Percentiles rank a stretch among this genome's conserved stretches.
phyloP scores from a whole-genome alignment of 1,284 basidiomycete species.

The Apiotrichum porosum region DNA sequence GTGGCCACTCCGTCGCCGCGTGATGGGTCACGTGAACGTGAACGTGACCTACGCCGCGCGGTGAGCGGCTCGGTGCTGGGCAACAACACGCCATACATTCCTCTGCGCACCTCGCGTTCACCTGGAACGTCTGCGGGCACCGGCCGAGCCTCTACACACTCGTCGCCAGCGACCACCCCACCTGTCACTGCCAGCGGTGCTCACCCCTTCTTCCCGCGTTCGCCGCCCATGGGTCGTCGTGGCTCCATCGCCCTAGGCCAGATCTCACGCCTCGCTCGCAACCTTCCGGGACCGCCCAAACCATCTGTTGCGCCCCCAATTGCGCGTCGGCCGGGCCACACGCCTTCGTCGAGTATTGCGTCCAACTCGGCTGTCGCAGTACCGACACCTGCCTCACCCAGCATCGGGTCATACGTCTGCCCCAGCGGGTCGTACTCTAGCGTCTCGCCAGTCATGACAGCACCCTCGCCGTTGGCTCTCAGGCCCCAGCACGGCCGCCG shows the following conservation, averaged over 20 bases:
- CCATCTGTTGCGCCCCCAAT: neutral
- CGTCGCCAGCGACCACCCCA: too few species aligned
- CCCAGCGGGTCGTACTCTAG: slow-evolving; percentile 6
- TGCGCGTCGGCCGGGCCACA: neutral
- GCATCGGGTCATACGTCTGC: slow-evolving; percentile 15
- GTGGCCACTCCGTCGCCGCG: neutral
- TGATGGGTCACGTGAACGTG: neutral
- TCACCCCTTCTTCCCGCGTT: neutral
- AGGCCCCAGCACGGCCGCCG: neutral
- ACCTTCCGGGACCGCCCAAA: neutral
- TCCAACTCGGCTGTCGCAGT: slow-evolving; percentile 5
- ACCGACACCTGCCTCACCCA: slow-evolving; percentile 12
- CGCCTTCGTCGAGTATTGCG: slow-evolving; percentile 5
- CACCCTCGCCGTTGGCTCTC: neutral
- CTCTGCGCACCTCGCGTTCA: neutral
- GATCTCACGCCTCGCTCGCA: slow-evolving; percentile 9
- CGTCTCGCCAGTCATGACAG: too few species aligned
- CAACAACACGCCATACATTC: neutral
- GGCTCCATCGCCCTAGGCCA: slow-evolving; percentile 15
- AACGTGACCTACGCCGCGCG: too few species aligned
- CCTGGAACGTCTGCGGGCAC: too few species aligned
- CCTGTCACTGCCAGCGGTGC: too few species aligned
- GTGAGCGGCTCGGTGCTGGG: too few species aligned
- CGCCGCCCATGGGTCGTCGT: slow-evolving; percentile 2
- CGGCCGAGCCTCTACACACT: too few species aligned